Conservation (phyloP, 2,329 filamentous ascomycete genomes). For the Monilinia fructigena region DNA sequence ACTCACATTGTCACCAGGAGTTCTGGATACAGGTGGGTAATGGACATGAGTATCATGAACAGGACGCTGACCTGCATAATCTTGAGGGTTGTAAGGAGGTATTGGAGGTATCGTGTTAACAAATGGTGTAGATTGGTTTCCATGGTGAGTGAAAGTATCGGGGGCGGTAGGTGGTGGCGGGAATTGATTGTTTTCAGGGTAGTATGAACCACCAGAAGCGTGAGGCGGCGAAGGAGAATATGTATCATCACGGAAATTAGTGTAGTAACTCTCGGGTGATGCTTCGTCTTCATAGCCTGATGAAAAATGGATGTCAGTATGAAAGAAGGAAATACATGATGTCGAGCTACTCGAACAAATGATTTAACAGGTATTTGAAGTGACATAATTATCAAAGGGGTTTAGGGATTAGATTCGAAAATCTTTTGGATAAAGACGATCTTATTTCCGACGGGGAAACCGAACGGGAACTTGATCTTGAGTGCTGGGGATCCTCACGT, state of each 20-base stretch:
- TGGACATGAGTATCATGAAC: conserved; percentile 31
- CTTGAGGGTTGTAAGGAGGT: conserved; percentile 39
- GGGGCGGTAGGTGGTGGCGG: conserved; percentile 30
- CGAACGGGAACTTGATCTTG: conserved; percentile 38
- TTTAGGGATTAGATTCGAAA: conserved; percentile 39
- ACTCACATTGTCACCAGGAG: conserved; percentile 41
- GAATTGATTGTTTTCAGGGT: conserved; percentile 34
- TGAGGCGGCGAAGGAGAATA: conserved; percentile 41
- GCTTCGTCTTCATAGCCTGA: conserved; percentile 40
- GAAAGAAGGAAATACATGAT: conserved; percentile 31
- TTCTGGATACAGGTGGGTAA: conserved; percentile 31
- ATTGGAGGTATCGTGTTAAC: conserved; percentile 32
- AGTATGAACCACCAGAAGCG: conserved; percentile 40
- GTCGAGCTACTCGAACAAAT: conserved; percentile 23
- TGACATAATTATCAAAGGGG: conserved; percentile 6
- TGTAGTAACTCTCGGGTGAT: conserved; percentile 38
- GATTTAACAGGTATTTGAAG: conserved; percentile 21
- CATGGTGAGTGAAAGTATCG: conserved; percentile 28
- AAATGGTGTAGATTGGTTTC: conserved; percentile 33
- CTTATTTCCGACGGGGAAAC: conserved; percentile 38
- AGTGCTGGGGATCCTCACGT: conserved; percentile 41
- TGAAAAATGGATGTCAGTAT: conserved; percentile 26
- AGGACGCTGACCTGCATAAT: conserved; percentile 33
- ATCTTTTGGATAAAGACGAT: conserved; percentile 35
- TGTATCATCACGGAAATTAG: conserved; percentile 34